Evolutionary conservation across 352 stramenopile species (phyloP), one percentile per base, ranked within the genome.

Genomic region (Blastocystis sp.): DNA sequence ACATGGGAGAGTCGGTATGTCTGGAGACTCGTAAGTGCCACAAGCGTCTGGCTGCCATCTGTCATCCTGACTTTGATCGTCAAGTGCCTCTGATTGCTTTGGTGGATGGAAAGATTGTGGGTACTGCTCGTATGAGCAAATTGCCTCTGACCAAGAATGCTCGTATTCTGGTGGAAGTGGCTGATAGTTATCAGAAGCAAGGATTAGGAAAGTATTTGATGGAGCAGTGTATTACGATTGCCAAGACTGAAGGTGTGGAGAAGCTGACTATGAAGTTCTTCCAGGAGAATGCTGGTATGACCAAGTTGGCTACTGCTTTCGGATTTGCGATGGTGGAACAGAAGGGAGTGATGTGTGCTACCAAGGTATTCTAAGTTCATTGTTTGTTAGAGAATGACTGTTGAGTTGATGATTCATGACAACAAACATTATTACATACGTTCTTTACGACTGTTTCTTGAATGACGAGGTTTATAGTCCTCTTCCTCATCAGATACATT

Each of bases 151-250:
- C 67, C 5, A n/a, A 78, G 14, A 32, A 39, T 56, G 67, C 7
- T 37, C 24, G 27, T 49, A 37, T 78, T 27, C 12, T 57, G 46
- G 27, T 78, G 46, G 46, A 63, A 29, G 67, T 78, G 46, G 46
- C 12, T 37, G 67, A 78, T 37, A n/a, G 24, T 19, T 69, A 37
- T 43, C 71, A 83, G 57, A 83, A 83, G 71, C 24, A 83, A 39
- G 71, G 71, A 61, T 43, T 83, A 5, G 71, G 71, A 24, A 83
- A 83, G 71, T 69, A 83, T 27, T 32, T 83, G 52, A 21, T 83
- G 29, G 71, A 69, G 12, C 39, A 83, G 57, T 46, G 71, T 35
- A 11, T 83, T 35, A 35, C 9, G 71, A 51, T 69, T 21, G 71
- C 71, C 29, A 42, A 83, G 57, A 32, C 3, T 37, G 71, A 83